phyloP scores from a whole-genome alignment of 1,139 yeast species.

The Magnusiomyces ingens region DNA sequence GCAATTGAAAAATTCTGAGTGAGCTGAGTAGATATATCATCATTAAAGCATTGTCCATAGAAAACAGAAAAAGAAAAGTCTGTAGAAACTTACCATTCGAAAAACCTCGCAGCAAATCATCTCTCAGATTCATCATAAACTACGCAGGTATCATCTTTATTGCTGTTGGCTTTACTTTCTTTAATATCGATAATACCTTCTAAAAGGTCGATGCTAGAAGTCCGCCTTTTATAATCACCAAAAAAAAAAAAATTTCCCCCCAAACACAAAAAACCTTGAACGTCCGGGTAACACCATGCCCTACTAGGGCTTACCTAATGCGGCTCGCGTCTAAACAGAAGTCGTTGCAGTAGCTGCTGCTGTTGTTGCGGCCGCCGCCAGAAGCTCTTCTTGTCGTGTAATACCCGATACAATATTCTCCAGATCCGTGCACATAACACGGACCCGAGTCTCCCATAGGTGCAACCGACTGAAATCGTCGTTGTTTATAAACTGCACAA shows the following conservation, averaged over 20 bases:
- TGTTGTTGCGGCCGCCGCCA: neutral
- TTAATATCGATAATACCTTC: no score
- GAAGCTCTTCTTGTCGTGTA: neutral
- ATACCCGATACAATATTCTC: slow-evolving; percentile 24
- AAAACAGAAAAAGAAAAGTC: neutral
- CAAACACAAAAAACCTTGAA: neutral
- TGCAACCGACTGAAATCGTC: slow-evolving; percentile 15
- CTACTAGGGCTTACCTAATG: neutral
- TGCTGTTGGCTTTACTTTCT: no score
- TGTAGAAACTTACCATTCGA: neutral
- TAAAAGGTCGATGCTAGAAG: no score
- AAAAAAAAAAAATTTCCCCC: neutral
- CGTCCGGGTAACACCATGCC: slow-evolving; percentile 9
- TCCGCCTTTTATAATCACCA: no score
- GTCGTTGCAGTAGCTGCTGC: neutral
- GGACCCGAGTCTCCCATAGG: slow-evolving; percentile 31
- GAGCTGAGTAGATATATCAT: slow-evolving; percentile 22
- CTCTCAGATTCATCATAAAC: no score
- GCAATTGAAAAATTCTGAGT: slow-evolving; percentile 19
- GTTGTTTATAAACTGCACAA: slow-evolving; percentile 25
- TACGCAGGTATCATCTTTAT: neutral
- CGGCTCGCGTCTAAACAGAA: neutral
- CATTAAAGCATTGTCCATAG: slow-evolving; percentile 8
- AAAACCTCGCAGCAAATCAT: no score
- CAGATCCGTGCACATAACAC: slow-evolving; percentile 24